These are phyloP conservation scores for Neurospora terricola DNA, from an alignment of 495 filamentous ascomycete species.

Conservation along the genomic window DNA sequence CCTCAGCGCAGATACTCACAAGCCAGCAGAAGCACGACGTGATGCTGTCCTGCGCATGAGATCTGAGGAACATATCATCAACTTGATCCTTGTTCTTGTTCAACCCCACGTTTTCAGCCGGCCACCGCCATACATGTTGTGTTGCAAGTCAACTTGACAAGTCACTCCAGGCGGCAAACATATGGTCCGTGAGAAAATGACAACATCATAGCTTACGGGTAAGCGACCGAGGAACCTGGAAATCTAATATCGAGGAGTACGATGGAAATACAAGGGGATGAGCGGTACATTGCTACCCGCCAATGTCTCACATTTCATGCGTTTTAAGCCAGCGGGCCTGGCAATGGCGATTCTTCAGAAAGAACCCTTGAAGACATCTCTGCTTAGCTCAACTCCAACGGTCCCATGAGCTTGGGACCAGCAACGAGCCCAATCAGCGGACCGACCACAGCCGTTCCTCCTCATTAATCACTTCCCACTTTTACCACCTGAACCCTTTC, in stretches of 20 bases:
- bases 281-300: neutral
- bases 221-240: neutral
- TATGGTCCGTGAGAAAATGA: neutral
- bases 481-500: neutral
- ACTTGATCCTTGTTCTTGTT: neutral
- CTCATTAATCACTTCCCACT: neutral
- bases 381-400: neutral
- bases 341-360: neutral
- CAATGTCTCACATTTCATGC: neutral
- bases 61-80: neutral
- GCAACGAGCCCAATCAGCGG: neutral
- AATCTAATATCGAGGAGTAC: neutral
- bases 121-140: neutral
- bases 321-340: neutral
- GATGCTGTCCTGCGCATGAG: neutral
- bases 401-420: conserved; percentile 8
- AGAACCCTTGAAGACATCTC: neutral
- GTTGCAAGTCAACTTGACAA: neutral
- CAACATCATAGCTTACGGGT: neutral
- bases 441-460: neutral
- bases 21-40: neutral
- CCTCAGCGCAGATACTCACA: neutral
- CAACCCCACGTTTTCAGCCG: neutral
- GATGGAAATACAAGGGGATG: neutral
- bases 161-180: neutral